Evolutionary conservation across 1,284 basidiomycete species (phyloP).

Genomic region (Rhodotorula sp.): DNA sequence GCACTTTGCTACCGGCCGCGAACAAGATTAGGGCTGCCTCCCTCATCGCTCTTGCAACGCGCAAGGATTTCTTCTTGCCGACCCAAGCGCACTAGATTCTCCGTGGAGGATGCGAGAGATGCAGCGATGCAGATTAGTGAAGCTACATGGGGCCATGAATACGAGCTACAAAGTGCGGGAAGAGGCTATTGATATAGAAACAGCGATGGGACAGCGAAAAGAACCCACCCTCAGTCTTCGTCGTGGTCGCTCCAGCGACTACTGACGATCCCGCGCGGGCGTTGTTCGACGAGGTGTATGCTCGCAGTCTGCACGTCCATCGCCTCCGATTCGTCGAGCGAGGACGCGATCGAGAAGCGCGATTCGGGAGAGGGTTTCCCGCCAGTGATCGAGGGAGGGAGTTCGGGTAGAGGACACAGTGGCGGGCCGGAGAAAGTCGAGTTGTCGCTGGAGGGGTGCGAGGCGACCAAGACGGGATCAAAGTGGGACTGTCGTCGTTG

Average conservation of each 20-base stretch:
- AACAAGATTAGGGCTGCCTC: neutral
- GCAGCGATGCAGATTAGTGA: too few relatives aligned
- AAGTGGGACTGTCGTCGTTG: neutral
- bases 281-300: neutral
- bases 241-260: neutral
- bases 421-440: neutral
- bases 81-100: too few relatives aligned
- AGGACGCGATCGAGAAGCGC: neutral
- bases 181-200: neutral
- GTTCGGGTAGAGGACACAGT: neutral
- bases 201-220: neutral
- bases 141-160: too few relatives aligned
- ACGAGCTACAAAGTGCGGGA: neutral
- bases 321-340: neutral
- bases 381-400: neutral
- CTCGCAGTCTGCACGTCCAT: neutral
- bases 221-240: neutral
- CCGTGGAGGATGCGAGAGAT: too few relatives aligned
- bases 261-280: neutral
- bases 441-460: too few relatives aligned
- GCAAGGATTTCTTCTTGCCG: neutral
- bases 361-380: neutral
- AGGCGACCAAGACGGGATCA: neutral
- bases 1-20: conserved; percentile 19
- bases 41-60: neutral